Evolutionary conservation across 192 early-diverging fungal genomes (phyloP).

Genomic region (Gonapodya sp.): DNA sequence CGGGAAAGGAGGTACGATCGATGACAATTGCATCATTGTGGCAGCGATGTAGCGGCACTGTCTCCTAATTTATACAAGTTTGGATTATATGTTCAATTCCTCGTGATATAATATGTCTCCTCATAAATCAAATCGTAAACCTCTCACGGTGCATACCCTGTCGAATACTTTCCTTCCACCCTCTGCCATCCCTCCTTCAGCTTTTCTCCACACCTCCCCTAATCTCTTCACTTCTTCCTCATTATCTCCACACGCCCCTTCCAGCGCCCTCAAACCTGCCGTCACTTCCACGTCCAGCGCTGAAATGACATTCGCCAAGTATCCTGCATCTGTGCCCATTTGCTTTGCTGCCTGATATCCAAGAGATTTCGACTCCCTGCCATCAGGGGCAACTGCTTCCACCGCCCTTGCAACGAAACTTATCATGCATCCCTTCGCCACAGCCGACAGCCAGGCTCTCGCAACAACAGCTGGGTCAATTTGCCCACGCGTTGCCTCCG

Average conservation of each 20-base stretch:
- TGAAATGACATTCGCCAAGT: conserved; percentile 1
- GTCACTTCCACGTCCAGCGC: conserved; percentile 1
- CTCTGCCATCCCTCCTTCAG: not conserved
- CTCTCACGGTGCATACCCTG: not conserved
- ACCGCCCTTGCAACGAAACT: not conserved
- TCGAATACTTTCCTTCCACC: not conserved
- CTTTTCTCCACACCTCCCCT: not conserved
- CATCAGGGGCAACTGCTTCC: not conserved
- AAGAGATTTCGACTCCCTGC: not conserved
- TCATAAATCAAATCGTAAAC: not conserved
- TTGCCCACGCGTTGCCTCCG: not conserved
- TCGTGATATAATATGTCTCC: too few species aligned
- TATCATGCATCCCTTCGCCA: not conserved
- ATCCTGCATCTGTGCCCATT: not conserved
- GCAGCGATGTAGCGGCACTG: too few species aligned
- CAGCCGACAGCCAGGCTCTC: not conserved
- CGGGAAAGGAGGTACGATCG: too few species aligned
- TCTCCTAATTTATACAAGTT: too few species aligned
- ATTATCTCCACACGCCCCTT: not conserved
- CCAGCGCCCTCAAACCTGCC: not conserved
- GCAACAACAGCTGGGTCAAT: not conserved
- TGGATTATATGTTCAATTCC: too few species aligned
- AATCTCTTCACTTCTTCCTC: not conserved
- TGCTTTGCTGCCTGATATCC: not conserved
- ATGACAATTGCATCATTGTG: too few species aligned